These are phyloP conservation scores for Bodo saltans DNA, from an alignment of 78 protist genomes.

Conservation along the genomic window DNA sequence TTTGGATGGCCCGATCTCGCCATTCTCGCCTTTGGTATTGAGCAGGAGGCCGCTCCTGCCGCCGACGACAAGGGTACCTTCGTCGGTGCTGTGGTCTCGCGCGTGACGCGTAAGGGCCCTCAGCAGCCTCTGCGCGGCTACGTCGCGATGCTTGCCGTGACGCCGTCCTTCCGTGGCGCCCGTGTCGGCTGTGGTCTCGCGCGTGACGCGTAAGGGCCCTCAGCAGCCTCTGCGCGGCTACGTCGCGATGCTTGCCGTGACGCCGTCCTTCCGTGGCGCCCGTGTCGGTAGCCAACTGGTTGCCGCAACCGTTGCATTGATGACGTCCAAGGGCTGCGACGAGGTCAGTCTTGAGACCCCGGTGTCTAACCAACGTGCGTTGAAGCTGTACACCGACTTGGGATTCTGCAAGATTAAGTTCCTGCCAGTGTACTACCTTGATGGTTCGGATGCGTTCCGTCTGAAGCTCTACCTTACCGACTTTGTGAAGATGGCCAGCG, in stretches of 20 bases:
- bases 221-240: slow-evolving; percentile 40
- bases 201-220: not conserved
- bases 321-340: slow-evolving; percentile 14
- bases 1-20: slow-evolving; percentile 75
- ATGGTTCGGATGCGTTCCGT: slow-evolving; percentile 51
- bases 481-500: too few relatives aligned
- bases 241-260: slow-evolving; percentile 67
- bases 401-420: slow-evolving; percentile 32
- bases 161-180: not conserved
- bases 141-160: slow-evolving; percentile 67
- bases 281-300: slow-evolving; percentile 43
- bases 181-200: slow-evolving; percentile 33
- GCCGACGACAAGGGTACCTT: not conserved
- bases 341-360: slow-evolving; percentile 55
- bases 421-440: slow-evolving; percentile 41
- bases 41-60: not conserved
- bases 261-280: not conserved
- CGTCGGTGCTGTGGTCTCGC: slow-evolving; percentile 24
- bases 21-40: slow-evolving; percentile 31
- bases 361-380: slow-evolving; percentile 35
- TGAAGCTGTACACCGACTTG: slow-evolving; percentile 41
- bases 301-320: slow-evolving; percentile 2
- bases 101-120: not conserved
- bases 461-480: slow-evolving; percentile 57
- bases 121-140: slow-evolving; percentile 40